Evolutionary conservation across 1,284 basidiomycete genomes (phyloP), one percentile per base, ranked within the genome.

Genomic region (Ceratobasidium sp.): DNA sequence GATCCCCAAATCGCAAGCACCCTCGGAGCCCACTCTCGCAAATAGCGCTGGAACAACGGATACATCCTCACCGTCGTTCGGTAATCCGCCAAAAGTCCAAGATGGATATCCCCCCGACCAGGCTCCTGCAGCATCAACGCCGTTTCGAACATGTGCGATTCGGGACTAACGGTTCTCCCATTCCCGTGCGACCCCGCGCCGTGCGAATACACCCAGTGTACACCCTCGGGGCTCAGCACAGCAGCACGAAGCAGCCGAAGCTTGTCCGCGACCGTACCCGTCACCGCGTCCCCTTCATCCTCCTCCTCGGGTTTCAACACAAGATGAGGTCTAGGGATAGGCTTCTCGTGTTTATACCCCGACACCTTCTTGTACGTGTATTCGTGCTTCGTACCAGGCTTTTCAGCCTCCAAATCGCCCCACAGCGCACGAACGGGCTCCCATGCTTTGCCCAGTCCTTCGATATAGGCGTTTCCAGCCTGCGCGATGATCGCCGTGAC

Each of bases 1-100:
- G 80, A 81, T 4, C 84, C 85, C 85, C 85, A 86, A 2, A 85
- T 78, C 0, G 82, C 85, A 0, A 87, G 79, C 28, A 85, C 73
- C 1, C 82, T 82, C 10, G 83, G 81, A 70, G 82, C 76, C 73
- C 78, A 77, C 48, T 79, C 73, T 16, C 80, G 77, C 74, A 87
- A 79, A 72, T 82, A 86, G 69, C 80, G 75, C 10, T 86, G 85
- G 78, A 84, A 85, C 23, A 76, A 48, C 1, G 85, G 84, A 75
- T 86, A 86, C 16, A 83, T 74, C 36, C 59, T 71, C 60, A 84
- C 76, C 76, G 86, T 86, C 69, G 72, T 82, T 64, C 77, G 76
- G 75, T 85, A 86, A 75, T 86, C 83, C 62, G 79, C 79, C 74
- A 85, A 82, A 12, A 85, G 75, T 46, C 81, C 80, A 16, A 85